Base-by-base conservation (phyloP, 352 stramenopile genomes). In the Phytopythium litorale region DNA sequence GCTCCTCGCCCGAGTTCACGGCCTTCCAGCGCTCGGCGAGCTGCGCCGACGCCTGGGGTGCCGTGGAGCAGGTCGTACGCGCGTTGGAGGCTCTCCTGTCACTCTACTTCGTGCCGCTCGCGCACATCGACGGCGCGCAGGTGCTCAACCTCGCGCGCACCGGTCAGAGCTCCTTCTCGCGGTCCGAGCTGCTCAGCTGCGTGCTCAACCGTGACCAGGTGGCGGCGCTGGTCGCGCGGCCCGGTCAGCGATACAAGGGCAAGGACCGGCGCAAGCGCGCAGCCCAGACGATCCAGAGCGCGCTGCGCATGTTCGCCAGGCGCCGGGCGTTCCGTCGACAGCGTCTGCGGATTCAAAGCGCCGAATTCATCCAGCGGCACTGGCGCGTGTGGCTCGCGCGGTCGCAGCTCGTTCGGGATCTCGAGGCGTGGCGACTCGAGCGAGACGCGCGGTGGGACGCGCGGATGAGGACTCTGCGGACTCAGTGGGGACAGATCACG, bases 191-290 rank as follows among this genome's bases (percentile, higher is more conserved):
- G 56, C 66, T 96, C 35, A 69, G 67, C 8, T 97, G 89, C 45
- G 78, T 97, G 28, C 72, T 89, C 38, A 97, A 97, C 71, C 73
- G 91, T 53, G 89, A 96, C 56, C 87, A 97, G 59, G 84, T 97
- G 0, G 71, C 73, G 42, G 68, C 75, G 37, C 65, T 93, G 25
- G 61, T 90, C 28, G 72, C 74, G 9, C 79, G 83, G 38, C 81
- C 89, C n/a, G 82, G 84, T 0, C 79, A 92, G 63, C 81, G 87
- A 18, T 95, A 87, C 70, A 87, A 89, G 58, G 86, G 84, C 54
- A 88, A 81, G 60, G 78, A 92, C 60, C 71, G 75, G 48, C 86
- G 79, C 56, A 67, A 78, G 43, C 72, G 77, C 15, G 87, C 86
- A 13, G 87, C 85, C 7, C 76, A 76, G 11, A 85, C 79, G 19